These are phyloP conservation scores for Blumeria hordei DNA, from an alignment of 2,329 filamentous ascomycete species.

Conservation along the genomic window DNA sequence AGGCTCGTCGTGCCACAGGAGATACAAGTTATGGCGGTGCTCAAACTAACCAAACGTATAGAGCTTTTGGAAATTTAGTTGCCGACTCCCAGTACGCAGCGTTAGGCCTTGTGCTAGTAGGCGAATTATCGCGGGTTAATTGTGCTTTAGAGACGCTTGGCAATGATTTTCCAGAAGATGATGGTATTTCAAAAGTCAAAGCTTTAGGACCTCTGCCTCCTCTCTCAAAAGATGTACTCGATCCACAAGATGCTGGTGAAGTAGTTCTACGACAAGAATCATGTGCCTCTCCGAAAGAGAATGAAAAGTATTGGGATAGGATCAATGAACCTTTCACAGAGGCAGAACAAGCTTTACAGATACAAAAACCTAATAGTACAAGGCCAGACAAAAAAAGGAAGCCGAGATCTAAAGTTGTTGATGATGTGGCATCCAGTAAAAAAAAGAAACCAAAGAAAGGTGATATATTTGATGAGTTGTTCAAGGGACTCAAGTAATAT, in stretches of 20 bases:
- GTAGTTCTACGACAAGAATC: background rate
- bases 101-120: conserved; percentile 44
- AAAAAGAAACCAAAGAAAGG: conserved; percentile 25
- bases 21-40: background rate
- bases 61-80: conserved; percentile 41
- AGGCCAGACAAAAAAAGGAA: background rate
- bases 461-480: conserved; percentile 52
- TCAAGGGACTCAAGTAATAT: conserved; percentile 29
- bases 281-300: background rate
- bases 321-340: background rate
- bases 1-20: background rate
- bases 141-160: conserved; percentile 18
- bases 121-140: conserved; percentile 33
- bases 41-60: conserved; percentile 14
- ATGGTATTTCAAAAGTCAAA: background rate
- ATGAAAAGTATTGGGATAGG: background rate
- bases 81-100: conserved; percentile 50
- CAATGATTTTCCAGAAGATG: conserved; percentile 2
- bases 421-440: background rate
- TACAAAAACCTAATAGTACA: background rate
- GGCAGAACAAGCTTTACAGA: background rate
- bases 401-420: background rate
- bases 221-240: background rate
- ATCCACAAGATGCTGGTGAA: background rate
- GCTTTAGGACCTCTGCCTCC: too few species aligned